A percentile compares a stretch with the other conserved stretches of the same genome.
Conservation (phyloP, 2,329 filamentous ascomycete species). For the Metarhizium album region DNA sequence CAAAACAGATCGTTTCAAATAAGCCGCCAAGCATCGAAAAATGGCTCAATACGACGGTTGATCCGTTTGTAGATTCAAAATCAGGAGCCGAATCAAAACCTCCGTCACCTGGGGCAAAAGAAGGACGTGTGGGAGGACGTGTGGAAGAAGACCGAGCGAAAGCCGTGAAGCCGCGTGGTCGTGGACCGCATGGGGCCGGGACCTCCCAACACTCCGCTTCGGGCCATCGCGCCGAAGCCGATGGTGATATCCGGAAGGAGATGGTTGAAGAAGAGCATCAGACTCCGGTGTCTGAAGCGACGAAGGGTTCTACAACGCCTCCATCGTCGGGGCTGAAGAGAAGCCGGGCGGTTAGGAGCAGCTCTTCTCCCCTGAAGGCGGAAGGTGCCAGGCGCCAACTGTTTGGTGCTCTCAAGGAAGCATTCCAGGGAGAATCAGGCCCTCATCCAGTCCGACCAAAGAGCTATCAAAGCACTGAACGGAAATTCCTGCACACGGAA, state of each 20-base stretch:
- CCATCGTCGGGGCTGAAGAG: slow-evolving; percentile 37
- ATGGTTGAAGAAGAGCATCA: background rate
- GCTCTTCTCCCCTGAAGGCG: slow-evolving; percentile 37
- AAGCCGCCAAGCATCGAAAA: slow-evolving; percentile 54
- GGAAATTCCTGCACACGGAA: slow-evolving; percentile 16
- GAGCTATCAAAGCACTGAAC: slow-evolving; percentile 38
- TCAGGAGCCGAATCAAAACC: background rate
- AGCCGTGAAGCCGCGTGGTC: slow-evolving; percentile 1
- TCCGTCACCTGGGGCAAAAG: background rate
- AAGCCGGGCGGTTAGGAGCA: slow-evolving; percentile 42
- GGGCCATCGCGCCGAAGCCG: background rate
- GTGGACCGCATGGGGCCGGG: slow-evolving; percentile 1
- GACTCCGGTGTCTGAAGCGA: slow-evolving; percentile 11
- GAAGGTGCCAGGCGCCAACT: slow-evolving; percentile 36
- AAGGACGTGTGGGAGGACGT: slow-evolving; percentile 1
- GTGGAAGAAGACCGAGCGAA: background rate
- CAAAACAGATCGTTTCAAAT: slow-evolving; percentile 37
- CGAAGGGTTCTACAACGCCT: slow-evolving; percentile 18
- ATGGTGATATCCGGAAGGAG: slow-evolving; percentile 5
- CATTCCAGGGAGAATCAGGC: slow-evolving; percentile 51
- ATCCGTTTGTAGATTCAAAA: slow-evolving; percentile 45
- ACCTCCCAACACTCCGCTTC: slow-evolving; percentile 1
- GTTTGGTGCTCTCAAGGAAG: slow-evolving; percentile 48
- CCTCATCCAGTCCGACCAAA: slow-evolving; percentile 33
- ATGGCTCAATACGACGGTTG: slow-evolving; percentile 52